These are phyloP conservation scores for Massarina eburnea DNA, from an alignment of 2,329 filamentous ascomycete species.

Conservation along the genomic window DNA sequence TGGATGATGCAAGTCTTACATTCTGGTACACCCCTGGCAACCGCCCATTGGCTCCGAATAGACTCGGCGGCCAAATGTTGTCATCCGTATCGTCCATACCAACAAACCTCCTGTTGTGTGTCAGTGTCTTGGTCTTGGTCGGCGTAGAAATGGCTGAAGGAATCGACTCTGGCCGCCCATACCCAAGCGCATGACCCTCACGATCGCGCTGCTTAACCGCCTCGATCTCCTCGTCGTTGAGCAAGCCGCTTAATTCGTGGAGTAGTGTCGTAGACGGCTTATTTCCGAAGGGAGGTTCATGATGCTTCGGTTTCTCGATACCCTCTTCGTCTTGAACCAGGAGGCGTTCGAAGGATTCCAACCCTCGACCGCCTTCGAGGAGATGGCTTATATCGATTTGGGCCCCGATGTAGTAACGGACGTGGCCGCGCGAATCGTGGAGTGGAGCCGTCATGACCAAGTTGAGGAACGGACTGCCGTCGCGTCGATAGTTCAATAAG, in stretches of 20 bases:
- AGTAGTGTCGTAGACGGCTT: constrained; percentile 24
- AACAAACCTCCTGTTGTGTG: constrained; percentile 36
- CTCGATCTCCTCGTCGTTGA: constrained; percentile 41
- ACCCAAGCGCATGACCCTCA: constrained; percentile 43
- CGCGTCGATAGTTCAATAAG: constrained; percentile 72
- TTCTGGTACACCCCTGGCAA: constrained; percentile 59
- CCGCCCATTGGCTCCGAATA: constrained; percentile 40
- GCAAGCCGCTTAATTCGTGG: constrained; percentile 28
- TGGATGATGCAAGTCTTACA: constrained; percentile 30
- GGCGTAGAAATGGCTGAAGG: not conserved
- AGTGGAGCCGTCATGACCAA: constrained; percentile 64
- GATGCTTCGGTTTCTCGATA: constrained; percentile 9
- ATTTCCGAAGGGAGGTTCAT: constrained; percentile 1
- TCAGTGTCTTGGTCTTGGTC: not conserved
- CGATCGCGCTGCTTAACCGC: constrained; percentile 64
- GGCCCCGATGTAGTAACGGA: constrained; percentile 70
- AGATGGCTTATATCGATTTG: constrained; percentile 70
- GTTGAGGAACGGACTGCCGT: constrained; percentile 59
- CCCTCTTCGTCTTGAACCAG: constrained; percentile 30
- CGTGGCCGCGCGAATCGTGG: constrained; percentile 63
- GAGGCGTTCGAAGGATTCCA: constrained; percentile 61
- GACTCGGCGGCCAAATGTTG: constrained; percentile 27
- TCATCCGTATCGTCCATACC: constrained; percentile 42
- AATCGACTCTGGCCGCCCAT: not conserved
- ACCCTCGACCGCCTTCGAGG: constrained; percentile 64